phyloP scores from a whole-genome alignment of 805 yeast genomes.

The Naumovozyma castellii region DNA sequence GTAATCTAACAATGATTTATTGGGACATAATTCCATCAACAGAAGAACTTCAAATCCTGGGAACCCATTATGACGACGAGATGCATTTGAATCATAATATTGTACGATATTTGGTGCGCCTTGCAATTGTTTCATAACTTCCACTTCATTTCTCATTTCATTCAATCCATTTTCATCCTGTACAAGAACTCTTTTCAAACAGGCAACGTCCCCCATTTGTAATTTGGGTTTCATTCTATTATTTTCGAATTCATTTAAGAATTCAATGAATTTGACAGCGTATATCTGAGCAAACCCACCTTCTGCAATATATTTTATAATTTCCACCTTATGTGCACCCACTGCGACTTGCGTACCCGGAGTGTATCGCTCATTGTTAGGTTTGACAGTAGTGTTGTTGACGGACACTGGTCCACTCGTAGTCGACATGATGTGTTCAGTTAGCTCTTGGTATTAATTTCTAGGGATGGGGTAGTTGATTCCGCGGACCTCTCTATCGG shows the following conservation, averaged over 20 bases:
- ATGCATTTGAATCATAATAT: slow-evolving; percentile 72
- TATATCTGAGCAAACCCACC: slow-evolving; percentile 83
- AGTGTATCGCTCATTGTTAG: slow-evolving; percentile 7
- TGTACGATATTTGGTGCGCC: slow-evolving; percentile 52
- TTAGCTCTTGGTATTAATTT: too few species aligned
- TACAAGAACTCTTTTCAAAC: slow-evolving; percentile 67
- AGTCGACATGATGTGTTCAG: slow-evolving; percentile 1
- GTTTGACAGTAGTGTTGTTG: background rate
- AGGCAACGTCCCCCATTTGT: slow-evolving; percentile 44
- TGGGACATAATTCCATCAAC: slow-evolving; percentile 90
- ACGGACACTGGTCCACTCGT: slow-evolving; percentile 1
- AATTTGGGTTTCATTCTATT: slow-evolving; percentile 18
- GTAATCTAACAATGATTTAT: slow-evolving; percentile 78
- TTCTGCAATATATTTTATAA: slow-evolving; percentile 51
- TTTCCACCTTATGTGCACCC: slow-evolving; percentile 49
- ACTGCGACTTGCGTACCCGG: slow-evolving; percentile 48
- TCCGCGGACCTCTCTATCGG: too few species aligned
- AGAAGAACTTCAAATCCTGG: slow-evolving; percentile 75
- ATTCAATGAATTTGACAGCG: slow-evolving; percentile 43
- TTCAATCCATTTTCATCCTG: slow-evolving; percentile 62
- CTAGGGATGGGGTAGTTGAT: too few species aligned
- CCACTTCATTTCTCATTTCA: slow-evolving; percentile 67
- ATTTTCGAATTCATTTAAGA: slow-evolving; percentile 16
- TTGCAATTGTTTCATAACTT: slow-evolving; percentile 59
- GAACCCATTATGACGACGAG: slow-evolving; percentile 34